Base-by-base conservation (phyloP, 2,329 filamentous ascomycete species). In the Aspergillus tamarii region DNA sequence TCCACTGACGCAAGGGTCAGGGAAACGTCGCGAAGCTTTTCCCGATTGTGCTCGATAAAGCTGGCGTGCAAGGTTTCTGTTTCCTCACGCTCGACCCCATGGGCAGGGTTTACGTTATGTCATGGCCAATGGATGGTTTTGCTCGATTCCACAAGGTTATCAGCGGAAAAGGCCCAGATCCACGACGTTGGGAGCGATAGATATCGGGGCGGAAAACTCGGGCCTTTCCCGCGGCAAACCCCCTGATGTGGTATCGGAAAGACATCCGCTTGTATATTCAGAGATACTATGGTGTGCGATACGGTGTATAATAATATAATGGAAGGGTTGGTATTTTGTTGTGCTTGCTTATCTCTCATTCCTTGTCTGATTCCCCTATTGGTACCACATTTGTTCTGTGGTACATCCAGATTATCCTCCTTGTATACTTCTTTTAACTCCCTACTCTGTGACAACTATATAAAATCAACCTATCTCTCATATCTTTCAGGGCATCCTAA, bases 181-280 rank as follows among this genome's bases (percentile, higher is more conserved):
- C 62, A 65, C 69, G 68, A 63, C 59, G 68, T 46, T 68, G 66
- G 61, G 60, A 63, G 62, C 54, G 65, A 62, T 65, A 64, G 66
- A 66, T 66, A 67, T 72, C 69, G 69, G 69, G 57, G 50, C 74
- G 75, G 74, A 66, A 77, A 77, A 77, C 68, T 63, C 16, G 19
- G 57, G 46, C 5, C 69, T 76, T 77, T 75, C 67, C 75, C 75
- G 75, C 75, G 75, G 75, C 65, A 76, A 77, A 74, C 70, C 57
- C 21, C 50, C 52, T 41, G 56, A 54, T 66, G 64, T 63, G 64
- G 68, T 64, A 59, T 65, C 66, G 69, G 69, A 52, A 67, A 68
- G 64, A 55, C 54, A 57, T 45, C 57, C 64, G n/a, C 45, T 32
- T 74, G 70, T 75, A 77, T 76, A 76, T 76, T 76, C 72, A 73